Percentiles rank a stretch among this genome's conserved stretches.
phyloP scores from a whole-genome alignment of 352 stramenopile genomes.

The Phytophthora fragariaefolia region DNA sequence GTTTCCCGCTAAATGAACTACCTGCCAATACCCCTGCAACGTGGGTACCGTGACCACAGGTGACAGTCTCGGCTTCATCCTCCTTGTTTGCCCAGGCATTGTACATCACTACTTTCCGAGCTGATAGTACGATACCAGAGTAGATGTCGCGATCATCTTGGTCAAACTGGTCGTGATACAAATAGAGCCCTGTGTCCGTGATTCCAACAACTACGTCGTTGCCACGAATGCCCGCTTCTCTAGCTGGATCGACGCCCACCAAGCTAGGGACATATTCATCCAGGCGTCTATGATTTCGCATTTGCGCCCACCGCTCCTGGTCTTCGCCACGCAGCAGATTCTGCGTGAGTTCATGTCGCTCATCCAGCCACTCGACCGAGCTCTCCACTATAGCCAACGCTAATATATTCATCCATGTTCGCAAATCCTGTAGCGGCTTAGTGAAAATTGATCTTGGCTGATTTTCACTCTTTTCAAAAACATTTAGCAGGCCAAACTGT shows the following conservation, averaged over 20 bases:
- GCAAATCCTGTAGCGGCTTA: conserved; percentile 57
- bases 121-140: conserved; percentile 40
- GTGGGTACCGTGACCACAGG: conserved; percentile 90
- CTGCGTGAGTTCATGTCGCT: conserved; percentile 42
- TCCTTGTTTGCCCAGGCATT: conserved; percentile 72
- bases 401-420: conserved; percentile 66
- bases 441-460: conserved; percentile 54
- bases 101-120: conserved; percentile 83
- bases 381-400: conserved; percentile 53
- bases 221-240: conserved; percentile 66
- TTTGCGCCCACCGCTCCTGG: conserved; percentile 28
- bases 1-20: conserved; percentile 67
- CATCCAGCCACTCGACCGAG: conserved; percentile 73
- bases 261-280: conserved; percentile 69
- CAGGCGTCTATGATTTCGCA: conserved; percentile 51
- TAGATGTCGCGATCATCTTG: conserved; percentile 66
- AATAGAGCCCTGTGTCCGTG: conserved; percentile 82
- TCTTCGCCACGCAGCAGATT: conserved; percentile 41
- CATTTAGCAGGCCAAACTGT: conserved; percentile 65
- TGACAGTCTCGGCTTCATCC: conserved; percentile 71
- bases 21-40: conserved; percentile 84
- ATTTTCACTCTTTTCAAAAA: conserved; percentile 50
- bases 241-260: conserved; percentile 67
- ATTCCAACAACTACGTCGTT: conserved; percentile 82
- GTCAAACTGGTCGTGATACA: conserved; percentile 87